Base-by-base conservation (phyloP, 257 asterid genomes). In the Thymus mandschuricus region DNA sequence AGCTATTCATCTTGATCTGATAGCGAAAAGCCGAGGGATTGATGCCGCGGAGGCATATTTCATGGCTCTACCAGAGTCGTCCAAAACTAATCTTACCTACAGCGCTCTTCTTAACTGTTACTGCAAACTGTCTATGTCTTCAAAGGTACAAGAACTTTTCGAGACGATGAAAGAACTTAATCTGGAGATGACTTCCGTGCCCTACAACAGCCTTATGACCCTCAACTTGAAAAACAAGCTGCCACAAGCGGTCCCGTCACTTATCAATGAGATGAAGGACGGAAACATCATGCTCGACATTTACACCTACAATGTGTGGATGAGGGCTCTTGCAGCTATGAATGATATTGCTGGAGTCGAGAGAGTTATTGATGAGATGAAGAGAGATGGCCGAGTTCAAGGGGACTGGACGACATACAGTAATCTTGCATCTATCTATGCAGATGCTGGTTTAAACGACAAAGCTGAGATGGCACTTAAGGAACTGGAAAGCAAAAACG, bases 321-420 rank as follows among this genome's bases (percentile, higher is more conserved):
- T 94, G 97, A 88, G 97, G 85, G 86, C 98, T 60, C 95, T 94
- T 74, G 96, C 97, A 78, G 88, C 96, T 80, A 73, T 63, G 60
- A 62, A 77, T 33, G 99, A 94, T 60, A 82, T 89, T 50, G 67
- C 86, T 56, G 99, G 93, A 69, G 96, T 85, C 15, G 99, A 94
- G 81, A 84, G 93, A 82, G 94, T 92, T 51, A 77, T 91, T 55
- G 98, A 94, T 74, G 98, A 94, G 84, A 89, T 94, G 95, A 94
- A 92, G 81, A 84, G 96, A 79, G 96, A 89, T 71, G 99, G 95
- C 31, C 90, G 95, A 54, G 96, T 89, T 70, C 80, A 82, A 75
- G 89, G 77, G 60, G 97, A 91, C 80, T 94, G 99, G 97, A 91
- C 98, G 6, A 88, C 98, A 2, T 91, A 89, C 75, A 94, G 99